Conservation (phyloP, 257 asterid species). For the Scutellaria barbata region DNA sequence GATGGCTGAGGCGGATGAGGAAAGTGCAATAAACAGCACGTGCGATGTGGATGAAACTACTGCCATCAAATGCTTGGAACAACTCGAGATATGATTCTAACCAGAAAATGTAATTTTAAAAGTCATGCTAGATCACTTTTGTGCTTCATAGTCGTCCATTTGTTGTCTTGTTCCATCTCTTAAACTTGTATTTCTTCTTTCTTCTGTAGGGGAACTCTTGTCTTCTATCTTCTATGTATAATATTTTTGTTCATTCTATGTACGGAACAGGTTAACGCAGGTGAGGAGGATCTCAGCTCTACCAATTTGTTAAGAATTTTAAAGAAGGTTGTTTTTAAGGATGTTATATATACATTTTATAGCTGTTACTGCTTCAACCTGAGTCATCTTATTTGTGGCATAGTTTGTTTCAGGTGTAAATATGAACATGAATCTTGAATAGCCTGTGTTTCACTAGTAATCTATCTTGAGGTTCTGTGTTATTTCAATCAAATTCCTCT, state of each 20-base stretch:
- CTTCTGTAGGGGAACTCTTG: conserved; percentile 17
- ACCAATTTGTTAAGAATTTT: background rate
- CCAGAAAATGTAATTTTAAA: background rate
- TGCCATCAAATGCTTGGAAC: conserved; percentile 73
- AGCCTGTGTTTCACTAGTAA: background rate
- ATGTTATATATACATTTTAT: conserved; percentile 8
- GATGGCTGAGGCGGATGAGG: conserved; percentile 35
- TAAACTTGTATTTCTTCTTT: conserved; percentile 22
- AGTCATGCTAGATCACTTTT: background rate
- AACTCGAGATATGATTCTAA: conserved; percentile 60
- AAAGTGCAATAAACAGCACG: conserved; percentile 32
- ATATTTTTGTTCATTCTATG: conserved; percentile 20
- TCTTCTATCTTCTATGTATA: conserved; percentile 9
- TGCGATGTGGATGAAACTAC: conserved; percentile 57
- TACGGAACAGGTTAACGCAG: conserved; percentile 24
- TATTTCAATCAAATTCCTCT: too few relatives aligned
- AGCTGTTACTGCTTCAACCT: background rate
- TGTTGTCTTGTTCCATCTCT: background rate
- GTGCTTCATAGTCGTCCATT: background rate
- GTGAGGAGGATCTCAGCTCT: conserved; percentile 21
- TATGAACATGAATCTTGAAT: conserved; percentile 7
- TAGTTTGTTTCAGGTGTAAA: conserved; percentile 15
- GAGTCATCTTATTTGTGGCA: background rate
- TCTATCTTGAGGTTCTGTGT: background rate
- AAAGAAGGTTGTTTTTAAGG: conserved; percentile 3